A percentile compares a stretch with the other conserved stretches of the same genome.
These are phyloP conservation scores for Musa acuminata DNA, from an alignment of 176 grass and related monocot species.

Conservation along the genomic window DNA sequence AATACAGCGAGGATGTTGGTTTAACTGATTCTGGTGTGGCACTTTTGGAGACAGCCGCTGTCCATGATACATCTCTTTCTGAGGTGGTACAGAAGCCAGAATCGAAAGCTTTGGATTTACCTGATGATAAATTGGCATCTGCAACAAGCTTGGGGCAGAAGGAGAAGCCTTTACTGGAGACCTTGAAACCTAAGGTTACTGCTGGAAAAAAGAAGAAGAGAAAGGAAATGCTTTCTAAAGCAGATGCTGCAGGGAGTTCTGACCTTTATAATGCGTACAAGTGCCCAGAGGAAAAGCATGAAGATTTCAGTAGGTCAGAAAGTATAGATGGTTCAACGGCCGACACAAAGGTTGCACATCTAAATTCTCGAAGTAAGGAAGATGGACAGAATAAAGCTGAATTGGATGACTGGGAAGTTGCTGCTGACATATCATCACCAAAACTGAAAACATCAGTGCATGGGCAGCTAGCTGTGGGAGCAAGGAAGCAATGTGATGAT, in stretches of 20 bases:
- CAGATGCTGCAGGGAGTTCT: slow-evolving; percentile 77
- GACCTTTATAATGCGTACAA: slow-evolving; percentile 96
- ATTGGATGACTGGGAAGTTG: slow-evolving; percentile 90
- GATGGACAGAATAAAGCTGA: slow-evolving; percentile 53
- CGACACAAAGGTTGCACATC: slow-evolving; percentile 18
- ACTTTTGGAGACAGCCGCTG: neutral
- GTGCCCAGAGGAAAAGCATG: slow-evolving; percentile 55
- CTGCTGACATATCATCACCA: slow-evolving; percentile 62
- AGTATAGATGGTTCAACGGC: slow-evolving; percentile 26
- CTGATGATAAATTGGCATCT: neutral
- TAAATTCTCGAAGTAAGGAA: slow-evolving; percentile 35
- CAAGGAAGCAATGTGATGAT: slow-evolving; percentile 16
- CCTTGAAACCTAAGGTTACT: slow-evolving; percentile 30
- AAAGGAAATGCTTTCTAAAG: slow-evolving; percentile 80
- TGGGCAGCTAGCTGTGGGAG: slow-evolving; percentile 19
- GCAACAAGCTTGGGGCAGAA: slow-evolving; percentile 32
- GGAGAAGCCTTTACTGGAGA: slow-evolving; percentile 49
- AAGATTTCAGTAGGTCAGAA: slow-evolving; percentile 24
- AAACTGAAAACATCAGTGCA: slow-evolving; percentile 36
- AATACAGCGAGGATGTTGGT: neutral
- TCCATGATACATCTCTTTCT: neutral
- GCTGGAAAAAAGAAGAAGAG: slow-evolving; percentile 48
- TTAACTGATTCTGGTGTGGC: neutral
- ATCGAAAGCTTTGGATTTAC: slow-evolving; percentile 22
- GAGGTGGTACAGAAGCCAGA: slow-evolving; percentile 22